A percentile compares a stretch with the other conserved stretches of the same genome.
Evolutionary conservation across 2,329 filamentous ascomycete species (phyloP).

Genomic region (Trichoderma gracile): DNA sequence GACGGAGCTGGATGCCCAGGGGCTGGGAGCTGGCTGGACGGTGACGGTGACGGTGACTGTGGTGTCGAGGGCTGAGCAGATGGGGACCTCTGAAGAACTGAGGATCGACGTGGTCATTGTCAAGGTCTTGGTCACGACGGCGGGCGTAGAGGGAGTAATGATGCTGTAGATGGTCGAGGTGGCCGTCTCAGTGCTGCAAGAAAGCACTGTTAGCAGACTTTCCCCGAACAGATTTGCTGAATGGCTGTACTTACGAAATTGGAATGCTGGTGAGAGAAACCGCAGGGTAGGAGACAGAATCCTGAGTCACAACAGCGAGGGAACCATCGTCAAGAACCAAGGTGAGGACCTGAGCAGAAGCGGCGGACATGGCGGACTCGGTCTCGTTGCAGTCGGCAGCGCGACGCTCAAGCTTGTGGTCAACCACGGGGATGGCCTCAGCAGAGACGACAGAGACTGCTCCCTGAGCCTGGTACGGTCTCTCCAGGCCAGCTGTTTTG

Average conservation of each 20-base stretch:
- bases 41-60: constrained; percentile 35
- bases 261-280: constrained; percentile 34
- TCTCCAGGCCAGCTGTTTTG: constrained; percentile 6
- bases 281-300: not conserved
- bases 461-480: constrained; percentile 4
- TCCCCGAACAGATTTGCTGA: too few species aligned
- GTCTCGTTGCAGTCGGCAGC: constrained; percentile 30
- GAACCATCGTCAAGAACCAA: constrained; percentile 24
- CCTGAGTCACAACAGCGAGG: constrained; percentile 17
- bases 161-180: constrained; percentile 40
- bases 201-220: not conserved
- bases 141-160: constrained; percentile 27
- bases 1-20: constrained; percentile 26
- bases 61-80: constrained; percentile 27
- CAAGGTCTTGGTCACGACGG: constrained; percentile 29
- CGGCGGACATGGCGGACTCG: constrained; percentile 2
- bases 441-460: not conserved
- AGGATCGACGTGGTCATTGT: constrained; percentile 29
- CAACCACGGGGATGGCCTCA: constrained; percentile 26
- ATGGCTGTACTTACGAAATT: constrained; percentile 38
- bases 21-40: constrained; percentile 24
- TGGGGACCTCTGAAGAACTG: constrained; percentile 18
- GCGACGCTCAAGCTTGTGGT: constrained; percentile 30
- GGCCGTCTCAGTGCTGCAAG: constrained; percentile 38
- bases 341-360: constrained; percentile 26